These are phyloP conservation scores for Bretziella fagacearum DNA, from an alignment of 2,329 filamentous ascomycete genomes.

Conservation along the genomic window DNA sequence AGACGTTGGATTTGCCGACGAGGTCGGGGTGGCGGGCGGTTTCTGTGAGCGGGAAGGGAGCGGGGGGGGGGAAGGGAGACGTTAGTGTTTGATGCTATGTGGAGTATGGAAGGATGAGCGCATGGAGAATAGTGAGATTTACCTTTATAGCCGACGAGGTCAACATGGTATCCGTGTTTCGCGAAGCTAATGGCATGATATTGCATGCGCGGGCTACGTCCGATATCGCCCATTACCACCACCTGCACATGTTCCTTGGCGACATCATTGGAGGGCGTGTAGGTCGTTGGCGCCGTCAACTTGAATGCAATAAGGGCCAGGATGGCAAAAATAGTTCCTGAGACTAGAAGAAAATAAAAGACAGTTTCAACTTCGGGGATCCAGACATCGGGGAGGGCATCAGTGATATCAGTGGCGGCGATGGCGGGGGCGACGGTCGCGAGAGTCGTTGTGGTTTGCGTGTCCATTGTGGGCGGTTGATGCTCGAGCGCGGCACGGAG, in stretches of 20 bases:
- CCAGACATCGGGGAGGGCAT: slow-evolving; percentile 8
- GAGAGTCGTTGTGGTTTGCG: background rate
- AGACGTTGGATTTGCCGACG: slow-evolving; percentile 47
- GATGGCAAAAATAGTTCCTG: slow-evolving; percentile 6
- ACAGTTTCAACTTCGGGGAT: slow-evolving; percentile 12
- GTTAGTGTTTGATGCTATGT: background rate
- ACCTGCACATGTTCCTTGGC: slow-evolving; percentile 47
- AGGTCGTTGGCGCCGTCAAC: slow-evolving; percentile 22
- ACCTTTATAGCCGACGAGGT: slow-evolving; percentile 81
- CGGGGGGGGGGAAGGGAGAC: background rate
- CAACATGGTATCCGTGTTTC: slow-evolving; percentile 60
- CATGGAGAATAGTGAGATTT: too few species aligned
- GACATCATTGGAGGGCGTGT: slow-evolving; percentile 22
- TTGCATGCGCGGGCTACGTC: slow-evolving; percentile 92
- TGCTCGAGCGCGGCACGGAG: too few species aligned
- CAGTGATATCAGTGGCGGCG: background rate
- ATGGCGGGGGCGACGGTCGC: background rate
- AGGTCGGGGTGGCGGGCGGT: slow-evolving; percentile 69
- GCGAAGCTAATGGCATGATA: slow-evolving; percentile 92
- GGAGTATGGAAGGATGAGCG: background rate
- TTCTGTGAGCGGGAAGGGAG: slow-evolving; percentile 31
- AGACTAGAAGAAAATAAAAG: slow-evolving; percentile 9
- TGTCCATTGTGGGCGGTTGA: too few species aligned
- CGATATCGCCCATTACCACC: slow-evolving; percentile 86
- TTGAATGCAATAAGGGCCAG: slow-evolving; percentile 15